These are phyloP conservation scores for Pythium biforme DNA, from an alignment of 352 stramenopile species.

Conservation along the genomic window DNA sequence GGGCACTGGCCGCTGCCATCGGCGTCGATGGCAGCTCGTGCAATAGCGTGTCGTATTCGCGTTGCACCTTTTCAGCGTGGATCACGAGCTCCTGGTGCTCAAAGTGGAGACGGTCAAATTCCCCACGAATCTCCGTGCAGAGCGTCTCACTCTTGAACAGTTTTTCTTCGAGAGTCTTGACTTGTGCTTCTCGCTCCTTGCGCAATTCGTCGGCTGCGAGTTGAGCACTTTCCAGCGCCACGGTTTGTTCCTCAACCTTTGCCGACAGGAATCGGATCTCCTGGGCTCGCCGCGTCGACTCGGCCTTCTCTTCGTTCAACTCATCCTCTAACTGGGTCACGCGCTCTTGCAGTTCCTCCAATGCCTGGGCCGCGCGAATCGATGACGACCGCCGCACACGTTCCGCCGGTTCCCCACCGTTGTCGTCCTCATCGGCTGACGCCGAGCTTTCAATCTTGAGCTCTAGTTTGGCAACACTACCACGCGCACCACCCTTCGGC, in stretches of 20 bases:
- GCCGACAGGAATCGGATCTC: slow-evolving; percentile 72
- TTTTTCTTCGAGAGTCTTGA: slow-evolving; percentile 64
- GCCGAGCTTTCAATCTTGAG: slow-evolving; percentile 7
- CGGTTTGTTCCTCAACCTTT: slow-evolving; percentile 59
- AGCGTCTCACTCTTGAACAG: slow-evolving; percentile 60
- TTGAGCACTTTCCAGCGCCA: slow-evolving; percentile 59
- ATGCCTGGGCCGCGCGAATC: slow-evolving; percentile 49
- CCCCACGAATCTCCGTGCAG: slow-evolving; percentile 51
- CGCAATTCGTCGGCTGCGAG: slow-evolving; percentile 61
- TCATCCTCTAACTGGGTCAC: slow-evolving; percentile 75
- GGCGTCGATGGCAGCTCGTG: slow-evolving; percentile 44
- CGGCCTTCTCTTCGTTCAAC: slow-evolving; percentile 74
- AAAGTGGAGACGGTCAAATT: slow-evolving; percentile 79
- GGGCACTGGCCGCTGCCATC: slow-evolving; percentile 21
- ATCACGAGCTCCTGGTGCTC: slow-evolving; percentile 82
- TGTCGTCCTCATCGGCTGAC: slow-evolving; percentile 21
- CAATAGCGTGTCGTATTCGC: slow-evolving; percentile 62
- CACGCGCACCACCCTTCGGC: slow-evolving; percentile 6
- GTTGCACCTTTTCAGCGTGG: slow-evolving; percentile 74
- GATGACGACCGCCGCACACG: slow-evolving; percentile 38
- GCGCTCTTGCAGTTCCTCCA: slow-evolving; percentile 72
- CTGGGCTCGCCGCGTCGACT: slow-evolving; percentile 69
- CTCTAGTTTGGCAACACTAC: slow-evolving; percentile 13
- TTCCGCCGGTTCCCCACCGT: slow-evolving; percentile 10
- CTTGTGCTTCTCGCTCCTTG: slow-evolving; percentile 64